phyloP scores from a whole-genome alignment of 495 filamentous ascomycete species.

The Hyaloscypha variabilis region DNA sequence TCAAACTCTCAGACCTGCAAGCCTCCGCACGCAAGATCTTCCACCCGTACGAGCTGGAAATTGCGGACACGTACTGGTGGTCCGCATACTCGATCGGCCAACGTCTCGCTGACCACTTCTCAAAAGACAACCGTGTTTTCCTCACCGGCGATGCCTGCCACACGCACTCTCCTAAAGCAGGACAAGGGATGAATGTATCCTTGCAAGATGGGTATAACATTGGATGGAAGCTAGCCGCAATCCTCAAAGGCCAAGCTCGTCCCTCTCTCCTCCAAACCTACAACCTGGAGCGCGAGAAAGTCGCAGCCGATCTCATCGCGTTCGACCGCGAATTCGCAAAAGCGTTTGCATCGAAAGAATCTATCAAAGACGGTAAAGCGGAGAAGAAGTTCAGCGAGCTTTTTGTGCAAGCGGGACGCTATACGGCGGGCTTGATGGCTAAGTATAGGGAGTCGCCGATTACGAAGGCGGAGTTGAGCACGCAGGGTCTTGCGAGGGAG shows the following conservation, averaged over 20 bases:
- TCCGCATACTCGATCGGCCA: conserved; percentile 67
- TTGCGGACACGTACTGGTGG: conserved; percentile 60
- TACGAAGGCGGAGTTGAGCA: conserved; percentile 36
- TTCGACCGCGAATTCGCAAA: conserved; percentile 71
- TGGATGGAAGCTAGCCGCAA: conserved; percentile 76
- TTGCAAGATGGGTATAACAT: conserved; percentile 68
- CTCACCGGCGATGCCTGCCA: conserved; percentile 73
- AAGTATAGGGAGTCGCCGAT: conserved; percentile 57
- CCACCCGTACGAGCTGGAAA: conserved; percentile 45
- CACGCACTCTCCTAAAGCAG: conserved; percentile 73
- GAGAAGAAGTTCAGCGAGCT: conserved; percentile 41
- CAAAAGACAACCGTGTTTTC: conserved; percentile 59
- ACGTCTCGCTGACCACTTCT: conserved; percentile 58
- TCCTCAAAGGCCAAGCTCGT: conserved; percentile 59
- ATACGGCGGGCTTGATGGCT: conserved; percentile 65
- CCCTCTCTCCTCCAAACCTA: conserved; percentile 68
- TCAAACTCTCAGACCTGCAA: conserved; percentile 62
- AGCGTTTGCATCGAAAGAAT: conserved; percentile 55
- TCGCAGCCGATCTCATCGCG: conserved; percentile 71
- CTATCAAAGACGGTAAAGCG: conserved; percentile 25
- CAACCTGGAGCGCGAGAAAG: conserved; percentile 65
- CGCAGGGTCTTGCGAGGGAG: conserved; percentile 38
- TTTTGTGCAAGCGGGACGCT: conserved; percentile 62
- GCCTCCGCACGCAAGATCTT: conserved; percentile 61
- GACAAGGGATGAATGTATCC: conserved; percentile 74